Base-by-base conservation (phyloP, 148 eudicot genomes). In the Rhododendron vialii region DNA sequence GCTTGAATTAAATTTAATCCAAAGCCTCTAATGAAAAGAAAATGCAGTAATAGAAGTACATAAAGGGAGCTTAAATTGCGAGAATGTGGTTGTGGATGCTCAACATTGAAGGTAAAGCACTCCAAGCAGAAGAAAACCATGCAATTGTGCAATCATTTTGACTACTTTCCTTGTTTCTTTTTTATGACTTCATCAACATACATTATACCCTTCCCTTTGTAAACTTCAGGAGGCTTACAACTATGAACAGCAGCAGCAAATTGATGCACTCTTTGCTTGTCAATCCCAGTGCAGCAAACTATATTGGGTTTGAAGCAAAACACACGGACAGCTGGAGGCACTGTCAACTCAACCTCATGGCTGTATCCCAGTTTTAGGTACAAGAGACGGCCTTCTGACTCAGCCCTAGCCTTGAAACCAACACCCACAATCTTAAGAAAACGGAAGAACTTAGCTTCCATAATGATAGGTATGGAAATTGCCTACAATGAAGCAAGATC, bases 321-420 rank as follows among this genome's bases (percentile, higher is more conserved):
- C 11, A 94, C 96, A 28, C 96, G 93, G 69, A 94, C 94, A 71
- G 94, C 94, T 3, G 96, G 93, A 26, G 95, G 96, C 9, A 91
- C 96, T 13, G 91, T 85, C 83, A 94, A 63, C 82, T 94, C 96
- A 78, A 93, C 95, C 84, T 95, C 98, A 80, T 95, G 95, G 90
- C 95, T 94, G 89, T 94, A 93, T 55, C 98, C 98, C 24, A 95
- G 82, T 85, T 93, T 94, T 1, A 94, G 90, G 86, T 71, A 91
- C 83, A 95, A 85, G 74, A 93, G 92, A 47, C 95, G 96, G 13
- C 98, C 98, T 83, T 91, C 94, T 51, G 92, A 84, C 85, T 93
- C 96, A 11, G 94, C 96, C 89, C 96, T 90, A 4, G 96, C 98
- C 87, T 95, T 95, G 87, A 92, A 94, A 85, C 98, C 96, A 30